phyloP scores from a whole-genome alignment of 1,139 yeast species.

The Geotrichum australiense region DNA sequence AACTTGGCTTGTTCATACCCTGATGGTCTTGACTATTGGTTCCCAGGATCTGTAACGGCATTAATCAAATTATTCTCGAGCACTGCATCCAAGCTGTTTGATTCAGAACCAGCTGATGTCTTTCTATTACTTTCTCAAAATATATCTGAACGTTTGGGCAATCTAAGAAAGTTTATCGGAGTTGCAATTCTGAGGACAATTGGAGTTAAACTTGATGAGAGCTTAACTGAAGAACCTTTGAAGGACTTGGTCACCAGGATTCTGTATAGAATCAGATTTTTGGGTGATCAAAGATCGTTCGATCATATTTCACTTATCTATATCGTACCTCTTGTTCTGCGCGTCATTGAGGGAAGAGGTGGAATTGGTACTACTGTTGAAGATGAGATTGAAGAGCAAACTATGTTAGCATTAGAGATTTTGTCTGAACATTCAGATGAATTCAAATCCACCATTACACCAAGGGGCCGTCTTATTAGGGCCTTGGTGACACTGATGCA shows the following conservation, averaged over 20 bases:
- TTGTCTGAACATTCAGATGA: conserved; percentile 69
- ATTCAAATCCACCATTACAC: conserved; percentile 59
- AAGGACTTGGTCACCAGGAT: conserved; percentile 54
- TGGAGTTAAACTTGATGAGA: conserved; percentile 26
- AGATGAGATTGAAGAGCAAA: conserved; percentile 83
- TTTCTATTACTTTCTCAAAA: conserved; percentile 31
- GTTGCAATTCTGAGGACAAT: conserved; percentile 55
- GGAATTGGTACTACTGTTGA: conserved; percentile 58
- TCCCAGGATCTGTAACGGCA: conserved; percentile 50
- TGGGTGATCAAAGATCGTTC: conserved; percentile 65
- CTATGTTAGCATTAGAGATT: conserved; percentile 70
- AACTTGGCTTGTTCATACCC: conserved; percentile 46
- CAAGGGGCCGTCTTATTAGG: conserved; percentile 56
- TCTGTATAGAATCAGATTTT: conserved; percentile 66
- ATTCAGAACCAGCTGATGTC: conserved; percentile 29
- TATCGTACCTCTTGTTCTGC: conserved; percentile 62
- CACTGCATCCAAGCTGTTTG: conserved; percentile 30
- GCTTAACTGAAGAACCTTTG: conserved; percentile 46
- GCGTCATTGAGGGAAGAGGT: conserved; percentile 42
- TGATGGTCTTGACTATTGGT: conserved; percentile 71
- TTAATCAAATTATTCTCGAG: conserved; percentile 40
- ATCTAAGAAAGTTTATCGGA: conserved; percentile 51
- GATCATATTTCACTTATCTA: conserved; percentile 66
- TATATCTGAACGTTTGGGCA: conserved; percentile 44
- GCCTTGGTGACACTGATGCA: conserved; percentile 58